A percentile compares a stretch with the other conserved stretches of the same genome.
Conservation (phyloP, 164 flowering plant species). For the Tinospora cordifolia region DNA sequence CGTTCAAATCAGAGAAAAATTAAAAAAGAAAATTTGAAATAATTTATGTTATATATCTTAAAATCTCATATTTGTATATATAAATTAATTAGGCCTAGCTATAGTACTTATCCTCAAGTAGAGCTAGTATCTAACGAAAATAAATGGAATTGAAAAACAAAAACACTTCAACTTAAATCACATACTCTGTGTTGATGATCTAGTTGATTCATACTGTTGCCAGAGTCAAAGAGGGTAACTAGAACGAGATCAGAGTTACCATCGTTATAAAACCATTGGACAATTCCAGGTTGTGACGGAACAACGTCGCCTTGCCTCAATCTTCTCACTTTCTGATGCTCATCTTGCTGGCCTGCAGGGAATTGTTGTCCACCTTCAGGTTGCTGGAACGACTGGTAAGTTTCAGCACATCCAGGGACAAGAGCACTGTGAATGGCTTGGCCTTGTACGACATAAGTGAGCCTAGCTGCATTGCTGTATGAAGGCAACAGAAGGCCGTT, state of each 20-base stretch:
- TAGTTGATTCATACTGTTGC: slow-evolving; percentile 38
- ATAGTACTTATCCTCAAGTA: neutral
- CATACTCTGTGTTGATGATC: slow-evolving; percentile 32
- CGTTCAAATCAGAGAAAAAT: neutral
- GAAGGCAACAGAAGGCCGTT: slow-evolving; percentile 33
- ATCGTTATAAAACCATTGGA: slow-evolving; percentile 39
- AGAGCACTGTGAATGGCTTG: slow-evolving; percentile 31
- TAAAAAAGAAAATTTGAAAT: too few relatives aligned
- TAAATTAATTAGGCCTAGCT: neutral
- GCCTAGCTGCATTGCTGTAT: slow-evolving; percentile 30
- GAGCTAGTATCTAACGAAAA: neutral
- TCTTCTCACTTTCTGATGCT: slow-evolving; percentile 36
- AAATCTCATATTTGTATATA: too few relatives aligned
- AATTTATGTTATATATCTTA: neutral
- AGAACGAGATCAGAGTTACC: slow-evolving; percentile 29
- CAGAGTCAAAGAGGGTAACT: slow-evolving; percentile 21
- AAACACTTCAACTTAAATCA: neutral
- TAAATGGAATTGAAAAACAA: neutral
- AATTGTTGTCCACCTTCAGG: slow-evolving; percentile 8
- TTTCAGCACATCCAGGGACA: slow-evolving; percentile 63
- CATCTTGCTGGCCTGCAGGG: too few relatives aligned
- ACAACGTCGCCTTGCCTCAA: slow-evolving; percentile 34
- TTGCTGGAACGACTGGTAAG: slow-evolving; percentile 35
- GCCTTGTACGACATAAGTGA: slow-evolving; percentile 36
- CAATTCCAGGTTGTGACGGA: slow-evolving; percentile 30